A percentile compares a stretch with the other conserved stretches of the same genome.
phyloP scores from a whole-genome alignment of 1,284 basidiomycete genomes.

The Mycena citricolor region DNA sequence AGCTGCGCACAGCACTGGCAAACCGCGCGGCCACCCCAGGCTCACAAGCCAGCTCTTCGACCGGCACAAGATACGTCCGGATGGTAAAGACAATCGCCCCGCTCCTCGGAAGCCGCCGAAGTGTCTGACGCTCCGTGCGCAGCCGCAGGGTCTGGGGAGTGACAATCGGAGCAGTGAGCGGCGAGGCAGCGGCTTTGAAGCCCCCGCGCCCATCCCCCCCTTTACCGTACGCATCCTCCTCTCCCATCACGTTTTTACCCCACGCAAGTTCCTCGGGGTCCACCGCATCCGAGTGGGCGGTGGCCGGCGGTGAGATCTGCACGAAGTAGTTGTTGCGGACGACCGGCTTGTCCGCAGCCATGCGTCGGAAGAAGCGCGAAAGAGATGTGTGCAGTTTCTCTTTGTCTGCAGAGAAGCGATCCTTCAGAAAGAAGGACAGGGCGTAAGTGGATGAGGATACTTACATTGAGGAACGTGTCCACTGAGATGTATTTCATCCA shows the following conservation, averaged over 20 bases:
- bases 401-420: constrained; percentile 42
- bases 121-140: constrained; percentile 71
- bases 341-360: constrained; percentile 68
- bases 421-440: neutral
- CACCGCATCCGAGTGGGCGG: constrained; percentile 26
- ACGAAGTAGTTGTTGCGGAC: constrained; percentile 73
- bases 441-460: constrained; percentile 25
- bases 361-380: constrained; percentile 67
- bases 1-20: constrained; percentile 66
- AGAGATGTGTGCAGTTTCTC: constrained; percentile 66
- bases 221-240: constrained; percentile 51
- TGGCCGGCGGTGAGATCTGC: constrained; percentile 47
- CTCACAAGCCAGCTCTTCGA: constrained; percentile 59
- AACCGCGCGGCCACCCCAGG: constrained; percentile 65
- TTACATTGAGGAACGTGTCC: constrained; percentile 73
- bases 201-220: constrained; percentile 34
- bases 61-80: constrained; percentile 66
- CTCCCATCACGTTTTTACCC: constrained; percentile 62
- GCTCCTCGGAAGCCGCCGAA: constrained; percentile 63
- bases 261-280: constrained; percentile 71
- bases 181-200: constrained; percentile 29
- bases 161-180: constrained; percentile 27
- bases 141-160: constrained; percentile 55
- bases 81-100: constrained; percentile 80
- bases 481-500: constrained; percentile 71